Evolutionary conservation across 2,329 filamentous ascomycete genomes (phyloP).

Genomic region (Fusarium albidum): DNA sequence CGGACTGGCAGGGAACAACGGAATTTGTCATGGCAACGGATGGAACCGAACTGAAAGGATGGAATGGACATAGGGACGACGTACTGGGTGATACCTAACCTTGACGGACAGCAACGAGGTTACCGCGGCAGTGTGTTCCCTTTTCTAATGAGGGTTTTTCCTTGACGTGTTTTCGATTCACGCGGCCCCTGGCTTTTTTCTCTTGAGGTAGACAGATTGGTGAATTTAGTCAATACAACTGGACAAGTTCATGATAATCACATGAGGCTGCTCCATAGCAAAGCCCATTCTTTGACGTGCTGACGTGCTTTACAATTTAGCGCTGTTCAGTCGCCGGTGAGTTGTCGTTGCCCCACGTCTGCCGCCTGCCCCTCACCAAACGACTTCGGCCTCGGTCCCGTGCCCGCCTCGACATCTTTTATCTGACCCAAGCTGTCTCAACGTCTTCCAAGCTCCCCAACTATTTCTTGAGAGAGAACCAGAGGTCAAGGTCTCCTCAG

Average conservation of each 20-base stretch:
- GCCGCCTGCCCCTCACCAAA: constrained; percentile 38
- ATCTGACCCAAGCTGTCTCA: no score
- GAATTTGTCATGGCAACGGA: constrained; percentile 18
- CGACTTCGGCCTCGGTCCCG: constrained; percentile 19
- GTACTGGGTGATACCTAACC: constrained; percentile 27
- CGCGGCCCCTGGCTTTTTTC: constrained; percentile 19
- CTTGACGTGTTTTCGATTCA: constrained; percentile 29
- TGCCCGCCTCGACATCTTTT: constrained; percentile 1
- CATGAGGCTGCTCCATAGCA: constrained; percentile 18
- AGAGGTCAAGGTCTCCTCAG: not conserved
- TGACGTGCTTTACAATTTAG: constrained; percentile 39
- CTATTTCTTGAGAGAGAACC: not conserved
- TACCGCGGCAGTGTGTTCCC: not conserved
- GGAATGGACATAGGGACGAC: constrained; percentile 18
- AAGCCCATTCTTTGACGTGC: constrained; percentile 30
- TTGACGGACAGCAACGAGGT: constrained; percentile 23
- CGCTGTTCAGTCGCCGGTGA: constrained; percentile 18
- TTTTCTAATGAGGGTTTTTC: constrained; percentile 19
- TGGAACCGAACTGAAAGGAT: constrained; percentile 2
- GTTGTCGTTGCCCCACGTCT: constrained; percentile 33
- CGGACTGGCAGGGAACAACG: constrained; percentile 15
- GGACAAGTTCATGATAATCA: constrained; percentile 35
- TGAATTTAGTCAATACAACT: constrained; percentile 32
- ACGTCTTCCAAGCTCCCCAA: no score
- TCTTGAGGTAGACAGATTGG: constrained; percentile 32